Evolutionary conservation across 768 basidiomycete genomes (phyloP).

Genomic region (Suillus subaureus): DNA sequence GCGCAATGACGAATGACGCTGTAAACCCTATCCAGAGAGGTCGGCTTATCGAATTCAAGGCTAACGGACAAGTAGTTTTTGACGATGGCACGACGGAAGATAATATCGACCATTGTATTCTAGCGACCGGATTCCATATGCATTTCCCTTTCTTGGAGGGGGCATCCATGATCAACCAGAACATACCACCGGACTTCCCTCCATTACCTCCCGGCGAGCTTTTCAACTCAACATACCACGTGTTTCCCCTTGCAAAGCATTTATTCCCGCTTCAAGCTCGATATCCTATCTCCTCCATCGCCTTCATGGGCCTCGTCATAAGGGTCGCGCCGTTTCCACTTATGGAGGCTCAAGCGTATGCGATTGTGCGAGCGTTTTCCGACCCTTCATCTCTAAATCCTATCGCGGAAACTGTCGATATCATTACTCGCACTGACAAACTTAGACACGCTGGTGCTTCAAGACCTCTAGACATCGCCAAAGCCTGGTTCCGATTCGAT

Average conservation of each 20-base stretch:
- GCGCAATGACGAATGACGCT: conserved; percentile 34
- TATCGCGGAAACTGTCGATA: conserved; percentile 47
- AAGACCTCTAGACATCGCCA: conserved; percentile 45
- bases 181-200: conserved; percentile 46
- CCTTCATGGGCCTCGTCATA: conserved; percentile 64
- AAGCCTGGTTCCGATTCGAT: conserved; percentile 57
- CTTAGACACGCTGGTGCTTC: conserved; percentile 39
- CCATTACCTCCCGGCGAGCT: conserved; percentile 49
- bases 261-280: conserved; percentile 60
- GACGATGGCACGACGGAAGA: conserved; percentile 58
- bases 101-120: conserved; percentile 61
- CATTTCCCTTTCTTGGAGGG: conserved; percentile 61
- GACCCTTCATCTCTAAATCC: conserved; percentile 52
- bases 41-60: conserved; percentile 43
- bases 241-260: conserved; percentile 74
- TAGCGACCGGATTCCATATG: conserved; percentile 77
- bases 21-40: conserved; percentile 45
- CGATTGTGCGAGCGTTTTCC: conserved; percentile 56
- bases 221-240: conserved; percentile 63
- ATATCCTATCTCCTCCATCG: conserved; percentile 53
- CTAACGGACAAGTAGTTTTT: conserved; percentile 52
- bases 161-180: conserved; percentile 35
- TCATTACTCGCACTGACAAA: conserved; percentile 50
- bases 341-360: conserved; percentile 76
- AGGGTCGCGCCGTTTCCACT: conserved; percentile 75